These are phyloP conservation scores for Viridothelium virens DNA, from an alignment of 495 filamentous ascomycete species.

Conservation along the genomic window DNA sequence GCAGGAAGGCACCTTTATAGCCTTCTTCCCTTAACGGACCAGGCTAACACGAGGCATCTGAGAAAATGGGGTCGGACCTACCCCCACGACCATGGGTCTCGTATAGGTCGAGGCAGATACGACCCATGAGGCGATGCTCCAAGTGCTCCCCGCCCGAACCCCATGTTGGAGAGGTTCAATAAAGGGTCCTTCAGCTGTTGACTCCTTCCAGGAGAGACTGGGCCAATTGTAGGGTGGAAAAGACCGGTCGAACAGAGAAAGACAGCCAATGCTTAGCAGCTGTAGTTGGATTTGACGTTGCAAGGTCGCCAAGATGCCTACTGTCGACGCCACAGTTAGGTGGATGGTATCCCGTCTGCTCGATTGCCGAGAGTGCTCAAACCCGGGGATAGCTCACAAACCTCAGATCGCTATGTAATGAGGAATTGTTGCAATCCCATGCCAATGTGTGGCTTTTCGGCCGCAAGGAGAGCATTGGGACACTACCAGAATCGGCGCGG, in stretches of 20 bases:
- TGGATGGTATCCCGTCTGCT: neutral
- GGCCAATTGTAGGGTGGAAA: neutral
- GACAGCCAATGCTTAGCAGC: neutral
- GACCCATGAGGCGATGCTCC: neutral
- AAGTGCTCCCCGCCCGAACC: neutral
- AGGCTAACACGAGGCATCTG: conserved; percentile 1
- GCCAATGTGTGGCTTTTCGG: neutral
- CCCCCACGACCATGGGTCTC: neutral
- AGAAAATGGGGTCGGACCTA: neutral
- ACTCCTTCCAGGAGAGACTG: neutral
- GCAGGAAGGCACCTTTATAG: neutral
- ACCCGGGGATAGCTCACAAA: neutral
- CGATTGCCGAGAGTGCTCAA: neutral
- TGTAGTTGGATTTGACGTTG: neutral
- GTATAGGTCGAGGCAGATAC: neutral
- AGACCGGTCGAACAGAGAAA: neutral
- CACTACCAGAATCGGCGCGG: neutral
- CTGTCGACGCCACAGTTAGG: conserved; percentile 1
- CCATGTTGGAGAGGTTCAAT: neutral
- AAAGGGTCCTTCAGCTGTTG: neutral
- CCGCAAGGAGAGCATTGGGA: neutral
- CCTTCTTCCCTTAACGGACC: neutral
- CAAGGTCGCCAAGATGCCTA: neutral
- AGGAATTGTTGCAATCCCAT: neutral
- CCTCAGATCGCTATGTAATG: neutral